These are phyloP conservation scores for Leptographium wingfieldii DNA, from an alignment of 2,329 filamentous ascomycete species.

Conservation along the genomic window DNA sequence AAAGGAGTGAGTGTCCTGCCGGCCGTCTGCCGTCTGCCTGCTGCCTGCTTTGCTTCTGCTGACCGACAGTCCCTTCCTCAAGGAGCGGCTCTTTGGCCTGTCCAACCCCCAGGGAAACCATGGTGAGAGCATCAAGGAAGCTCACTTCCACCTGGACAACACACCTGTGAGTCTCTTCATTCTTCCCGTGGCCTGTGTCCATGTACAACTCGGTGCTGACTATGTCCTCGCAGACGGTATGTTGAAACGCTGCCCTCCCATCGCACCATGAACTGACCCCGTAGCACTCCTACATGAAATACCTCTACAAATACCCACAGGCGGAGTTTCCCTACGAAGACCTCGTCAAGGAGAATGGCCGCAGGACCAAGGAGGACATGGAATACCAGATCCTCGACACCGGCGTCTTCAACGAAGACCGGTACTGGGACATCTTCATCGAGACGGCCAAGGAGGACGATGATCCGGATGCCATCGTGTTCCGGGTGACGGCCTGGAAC, in stretches of 20 bases:
- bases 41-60: background rate
- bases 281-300: conserved; percentile 97
- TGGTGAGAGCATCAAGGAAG: conserved; percentile 93
- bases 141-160: conserved; percentile 93
- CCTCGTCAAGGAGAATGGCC: conserved; percentile 71
- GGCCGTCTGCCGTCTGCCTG: background rate
- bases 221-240: conserved; percentile 29
- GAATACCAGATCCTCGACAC: conserved; percentile 93
- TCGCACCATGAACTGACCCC: background rate
- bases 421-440: conserved; percentile 96
- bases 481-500: conserved; percentile 94
- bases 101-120: conserved; percentile 97
- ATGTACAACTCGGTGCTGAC: background rate
- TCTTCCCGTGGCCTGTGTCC: background rate
- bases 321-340: conserved; percentile 84
- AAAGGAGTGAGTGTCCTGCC: conserved; percentile 54
- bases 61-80: conserved; percentile 63
- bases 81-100: conserved; percentile 87
- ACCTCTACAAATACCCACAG: conserved; percentile 94
- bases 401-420: conserved; percentile 72
- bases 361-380: conserved; percentile 58
- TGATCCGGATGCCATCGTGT: conserved; percentile 80
- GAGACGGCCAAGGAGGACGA: conserved; percentile 92
- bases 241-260: conserved; percentile 5
- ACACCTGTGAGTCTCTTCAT: conserved; percentile 46